Evolutionary conservation across 1,139 yeast genomes (phyloP).

Genomic region (Geotrichum bryndzae): DNA sequence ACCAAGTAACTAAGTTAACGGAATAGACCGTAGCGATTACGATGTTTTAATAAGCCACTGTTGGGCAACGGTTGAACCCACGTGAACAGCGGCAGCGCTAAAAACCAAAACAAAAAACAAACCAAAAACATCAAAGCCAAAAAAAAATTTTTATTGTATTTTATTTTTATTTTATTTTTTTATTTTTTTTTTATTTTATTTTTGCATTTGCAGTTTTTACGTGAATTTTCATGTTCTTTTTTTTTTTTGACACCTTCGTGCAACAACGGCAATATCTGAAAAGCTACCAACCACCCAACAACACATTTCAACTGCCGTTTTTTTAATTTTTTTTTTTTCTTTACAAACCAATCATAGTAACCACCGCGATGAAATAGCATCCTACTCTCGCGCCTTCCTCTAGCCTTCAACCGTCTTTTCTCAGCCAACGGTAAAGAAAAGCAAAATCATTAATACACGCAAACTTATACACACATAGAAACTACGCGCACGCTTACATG

Average conservation of each 20-base stretch:
- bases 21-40: too few species aligned
- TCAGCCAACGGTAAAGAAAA: background rate
- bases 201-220: too few species aligned
- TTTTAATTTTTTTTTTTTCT: background rate
- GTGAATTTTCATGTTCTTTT: too few species aligned
- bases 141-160: too few species aligned
- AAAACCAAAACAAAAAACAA: too few species aligned
- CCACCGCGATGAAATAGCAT: background rate
- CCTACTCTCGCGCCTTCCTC: background rate
- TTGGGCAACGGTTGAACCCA: background rate
- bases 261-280: background rate
- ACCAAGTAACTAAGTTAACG: too few species aligned
- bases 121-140: background rate
- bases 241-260: too few species aligned
- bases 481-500: background rate
- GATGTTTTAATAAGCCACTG: background rate
- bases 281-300: background rate
- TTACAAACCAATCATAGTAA: background rate
- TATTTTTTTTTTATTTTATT: too few species aligned
- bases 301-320: background rate
- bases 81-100: background rate
- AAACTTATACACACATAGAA: background rate
- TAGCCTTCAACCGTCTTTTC: background rate
- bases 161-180: too few species aligned
- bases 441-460: background rate